Percentiles rank a stretch among this genome's conserved stretches.
phyloP scores from a whole-genome alignment of 2,329 filamentous ascomycete genomes.

The Sporothrix dimorphospora region DNA sequence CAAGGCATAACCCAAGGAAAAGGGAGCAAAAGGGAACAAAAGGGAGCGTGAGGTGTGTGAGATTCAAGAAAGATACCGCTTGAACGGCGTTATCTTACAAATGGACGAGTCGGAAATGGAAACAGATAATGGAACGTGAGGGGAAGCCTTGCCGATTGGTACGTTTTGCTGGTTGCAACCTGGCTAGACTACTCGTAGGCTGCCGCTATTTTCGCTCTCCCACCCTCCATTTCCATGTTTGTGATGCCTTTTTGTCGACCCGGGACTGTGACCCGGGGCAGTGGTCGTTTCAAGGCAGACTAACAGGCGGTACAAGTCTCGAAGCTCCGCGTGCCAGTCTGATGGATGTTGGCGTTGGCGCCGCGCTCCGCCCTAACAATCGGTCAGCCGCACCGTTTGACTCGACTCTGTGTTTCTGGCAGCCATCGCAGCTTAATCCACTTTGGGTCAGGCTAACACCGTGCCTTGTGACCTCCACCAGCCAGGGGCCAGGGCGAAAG shows the following conservation, averaged over 20 bases:
- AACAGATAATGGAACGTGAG: slow-evolving; percentile 4
- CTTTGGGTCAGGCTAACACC: slow-evolving; percentile 6
- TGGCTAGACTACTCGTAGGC: slow-evolving; percentile 1
- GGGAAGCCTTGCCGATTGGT: slow-evolving; percentile 8
- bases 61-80: neutral
- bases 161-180: neutral
- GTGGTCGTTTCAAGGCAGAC: slow-evolving; percentile 20
- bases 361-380: neutral
- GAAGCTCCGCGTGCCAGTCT: neutral
- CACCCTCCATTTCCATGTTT: neutral
- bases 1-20: neutral
- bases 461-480: neutral
- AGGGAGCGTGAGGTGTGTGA: neutral
- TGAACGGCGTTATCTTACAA: slow-evolving; percentile 8
- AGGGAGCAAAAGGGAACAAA: neutral
- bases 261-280: neutral
- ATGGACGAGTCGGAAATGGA: neutral
- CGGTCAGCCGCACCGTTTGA: slow-evolving; percentile 12
- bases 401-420: neutral
- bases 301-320: neutral
- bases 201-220: neutral
- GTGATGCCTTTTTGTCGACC: neutral
- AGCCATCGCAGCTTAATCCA: neutral
- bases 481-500: neutral
- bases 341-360: neutral